Evolutionary conservation across 2,329 filamentous ascomycete genomes (phyloP).

Genomic region (Fusarium fujikuroi): DNA sequence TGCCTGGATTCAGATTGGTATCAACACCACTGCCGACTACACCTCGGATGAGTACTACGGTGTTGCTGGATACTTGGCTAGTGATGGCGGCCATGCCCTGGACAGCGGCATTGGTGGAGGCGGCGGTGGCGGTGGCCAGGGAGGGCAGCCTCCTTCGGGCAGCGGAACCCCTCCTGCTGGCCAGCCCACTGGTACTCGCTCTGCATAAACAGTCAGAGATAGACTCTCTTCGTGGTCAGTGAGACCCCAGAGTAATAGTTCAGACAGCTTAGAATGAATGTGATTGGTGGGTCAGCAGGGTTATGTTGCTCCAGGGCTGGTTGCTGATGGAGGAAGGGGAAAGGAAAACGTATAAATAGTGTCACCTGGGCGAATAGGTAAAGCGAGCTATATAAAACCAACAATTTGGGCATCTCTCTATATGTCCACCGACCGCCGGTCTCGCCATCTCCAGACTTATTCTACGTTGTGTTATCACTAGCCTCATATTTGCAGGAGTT

Average conservation of each 20-base stretch:
- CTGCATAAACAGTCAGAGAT: not conserved
- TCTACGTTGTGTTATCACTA: too few relatives aligned
- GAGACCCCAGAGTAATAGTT: accelerated
- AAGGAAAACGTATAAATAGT: too few relatives aligned
- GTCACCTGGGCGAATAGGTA: too few relatives aligned
- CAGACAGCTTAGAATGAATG: not conserved
- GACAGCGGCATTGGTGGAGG: slow-evolving; percentile 13
- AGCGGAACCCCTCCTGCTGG: slow-evolving; percentile 8
- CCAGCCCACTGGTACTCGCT: not conserved
- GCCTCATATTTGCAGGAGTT: too few relatives aligned
- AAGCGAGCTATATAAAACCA: not conserved
- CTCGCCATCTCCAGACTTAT: too few relatives aligned
- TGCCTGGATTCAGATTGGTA: slow-evolving; percentile 13
- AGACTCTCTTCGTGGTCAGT: accelerated
- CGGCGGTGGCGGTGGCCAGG: not conserved
- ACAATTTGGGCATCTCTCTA: not conserved
- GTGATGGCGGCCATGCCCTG: not conserved
- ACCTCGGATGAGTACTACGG: not conserved
- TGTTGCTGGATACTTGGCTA: slow-evolving; percentile 7
- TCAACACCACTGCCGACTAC: not conserved
- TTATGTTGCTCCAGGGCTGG: not conserved
- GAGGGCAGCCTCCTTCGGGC: not conserved
- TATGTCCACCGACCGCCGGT: not conserved
- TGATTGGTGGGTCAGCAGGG: accelerated
- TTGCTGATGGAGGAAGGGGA: not conserved